Conservation (phyloP, 768 basidiomycete species). For the Chalciporus sphaerocephalus region DNA sequence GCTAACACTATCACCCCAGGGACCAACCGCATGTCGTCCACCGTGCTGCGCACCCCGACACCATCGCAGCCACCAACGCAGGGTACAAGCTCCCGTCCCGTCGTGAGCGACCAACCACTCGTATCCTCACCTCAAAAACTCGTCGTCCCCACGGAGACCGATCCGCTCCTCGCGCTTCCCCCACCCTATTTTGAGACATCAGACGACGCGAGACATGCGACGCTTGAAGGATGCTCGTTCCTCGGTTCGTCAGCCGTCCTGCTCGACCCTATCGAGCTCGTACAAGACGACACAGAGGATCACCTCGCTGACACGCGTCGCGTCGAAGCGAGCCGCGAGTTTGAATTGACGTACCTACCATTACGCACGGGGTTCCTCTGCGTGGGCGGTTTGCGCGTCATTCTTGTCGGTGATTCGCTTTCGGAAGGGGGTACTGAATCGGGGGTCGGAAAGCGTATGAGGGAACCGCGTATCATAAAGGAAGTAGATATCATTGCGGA, state of each 20-base stretch:
- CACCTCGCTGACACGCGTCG: constrained; percentile 23
- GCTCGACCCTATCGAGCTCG: constrained; percentile 42
- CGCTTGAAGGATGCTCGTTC: constrained; percentile 37
- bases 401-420: constrained; percentile 56
- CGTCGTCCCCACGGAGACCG: neutral
- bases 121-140: constrained; percentile 14
- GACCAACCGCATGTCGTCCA: constrained; percentile 7
- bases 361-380: constrained; percentile 53
- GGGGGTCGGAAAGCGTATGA: constrained; percentile 10
- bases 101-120: constrained; percentile 7
- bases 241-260: constrained; percentile 50
- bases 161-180: constrained; percentile 32
- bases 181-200: constrained; percentile 44
- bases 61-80: constrained; percentile 1
- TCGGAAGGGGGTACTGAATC: constrained; percentile 34
- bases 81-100: no score
- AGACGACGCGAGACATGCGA: constrained; percentile 33
- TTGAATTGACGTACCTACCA: constrained; percentile 61
- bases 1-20: neutral
- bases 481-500: constrained; percentile 73
- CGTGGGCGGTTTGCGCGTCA: constrained; percentile 67
- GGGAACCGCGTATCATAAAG: constrained; percentile 49
- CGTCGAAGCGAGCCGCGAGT: constrained; percentile 47
- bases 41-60: constrained; percentile 2
- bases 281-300: constrained; percentile 4